Evolutionary conservation across 192 early-diverging fungal genomes (phyloP).

Genomic region (Backusella psychrophila): DNA sequence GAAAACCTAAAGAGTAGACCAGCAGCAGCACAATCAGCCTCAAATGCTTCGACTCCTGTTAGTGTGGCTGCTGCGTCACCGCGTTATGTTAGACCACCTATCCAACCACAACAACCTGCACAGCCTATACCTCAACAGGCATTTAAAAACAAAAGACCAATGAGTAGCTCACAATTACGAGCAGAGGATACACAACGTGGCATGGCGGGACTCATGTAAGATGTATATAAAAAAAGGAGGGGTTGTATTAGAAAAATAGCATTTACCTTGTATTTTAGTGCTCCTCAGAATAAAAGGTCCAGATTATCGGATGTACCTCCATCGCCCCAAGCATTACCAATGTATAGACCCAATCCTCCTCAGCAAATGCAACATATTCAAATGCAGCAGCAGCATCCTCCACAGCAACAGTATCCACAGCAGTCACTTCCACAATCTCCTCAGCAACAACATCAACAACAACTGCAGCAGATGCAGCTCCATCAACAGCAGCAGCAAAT

Average conservation of each 20-base stretch:
- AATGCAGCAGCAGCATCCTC: not conserved
- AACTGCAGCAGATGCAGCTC: not conserved
- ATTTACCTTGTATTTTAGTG: not conserved
- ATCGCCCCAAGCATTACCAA: slow-evolving; percentile 1
- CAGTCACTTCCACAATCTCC: not conserved
- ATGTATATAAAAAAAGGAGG: not conserved
- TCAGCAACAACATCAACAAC: not conserved
- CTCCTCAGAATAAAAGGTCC: slow-evolving; percentile 13
- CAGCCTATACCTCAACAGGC: not conserved
- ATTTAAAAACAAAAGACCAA: not conserved
- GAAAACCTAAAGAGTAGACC: slow-evolving; percentile 42
- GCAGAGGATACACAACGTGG: slow-evolving; percentile 12
- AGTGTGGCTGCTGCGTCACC: not conserved
- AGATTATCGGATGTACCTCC: slow-evolving; percentile 1
- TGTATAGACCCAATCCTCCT: slow-evolving; percentile 6
- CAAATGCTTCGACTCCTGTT: not conserved
- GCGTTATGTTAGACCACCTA: not conserved
- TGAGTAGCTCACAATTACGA: slow-evolving; percentile 15
- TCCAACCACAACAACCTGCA: not conserved
- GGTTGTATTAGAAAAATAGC: not conserved
- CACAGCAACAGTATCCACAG: slow-evolving; percentile 6
- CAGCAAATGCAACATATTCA: slow-evolving; percentile 2
- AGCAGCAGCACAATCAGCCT: not conserved
- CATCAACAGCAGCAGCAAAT: not conserved
- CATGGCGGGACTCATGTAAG: slow-evolving; percentile 13